Evolutionary conservation across 2,329 filamentous ascomycete species (phyloP).

Genomic region (Microsporum ferrugineum): DNA sequence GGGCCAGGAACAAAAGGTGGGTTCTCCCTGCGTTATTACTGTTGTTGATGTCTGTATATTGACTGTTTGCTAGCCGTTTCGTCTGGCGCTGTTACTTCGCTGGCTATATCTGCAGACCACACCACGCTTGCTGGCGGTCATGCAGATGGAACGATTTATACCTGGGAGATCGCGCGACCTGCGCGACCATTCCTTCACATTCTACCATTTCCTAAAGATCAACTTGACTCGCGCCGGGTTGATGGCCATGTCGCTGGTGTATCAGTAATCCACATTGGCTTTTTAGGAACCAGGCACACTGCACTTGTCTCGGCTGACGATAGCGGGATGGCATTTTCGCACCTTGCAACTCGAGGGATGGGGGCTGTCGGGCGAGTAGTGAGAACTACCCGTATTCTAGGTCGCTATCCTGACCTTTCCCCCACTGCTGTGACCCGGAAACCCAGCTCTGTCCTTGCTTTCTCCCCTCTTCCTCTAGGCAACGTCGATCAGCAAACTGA

Average conservation of each 20-base stretch:
- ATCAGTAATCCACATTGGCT: conserved; percentile 81
- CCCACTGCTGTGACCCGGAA: conserved; percentile 58
- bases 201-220: conserved; percentile 57
- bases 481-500: conserved; percentile 87
- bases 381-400: conserved; percentile 80
- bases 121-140: conserved; percentile 85
- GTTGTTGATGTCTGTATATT: background rate
- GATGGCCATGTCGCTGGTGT: conserved; percentile 76
- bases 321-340: conserved; percentile 94
- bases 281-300: conserved; percentile 84
- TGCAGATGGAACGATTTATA: conserved; percentile 83
- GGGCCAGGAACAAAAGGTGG: conserved; percentile 82
- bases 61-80: conserved; percentile 56
- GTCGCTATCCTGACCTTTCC: conserved; percentile 65
- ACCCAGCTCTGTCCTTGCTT: conserved; percentile 88
- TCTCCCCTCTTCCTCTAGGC: conserved; percentile 81
- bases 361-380: conserved; percentile 75
- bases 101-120: conserved; percentile 89
- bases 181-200: conserved; percentile 82
- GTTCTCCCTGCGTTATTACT: conserved; percentile 14
- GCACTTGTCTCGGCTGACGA: conserved; percentile 92
- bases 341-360: conserved; percentile 82
- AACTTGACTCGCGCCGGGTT: conserved; percentile 51
- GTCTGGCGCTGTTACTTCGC: conserved; percentile 72
- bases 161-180: conserved; percentile 81